A percentile compares a stretch with the other conserved stretches of the same genome.
phyloP scores from a whole-genome alignment of 2,329 filamentous ascomycete genomes.

The Alternaria hordeiaustralica region DNA sequence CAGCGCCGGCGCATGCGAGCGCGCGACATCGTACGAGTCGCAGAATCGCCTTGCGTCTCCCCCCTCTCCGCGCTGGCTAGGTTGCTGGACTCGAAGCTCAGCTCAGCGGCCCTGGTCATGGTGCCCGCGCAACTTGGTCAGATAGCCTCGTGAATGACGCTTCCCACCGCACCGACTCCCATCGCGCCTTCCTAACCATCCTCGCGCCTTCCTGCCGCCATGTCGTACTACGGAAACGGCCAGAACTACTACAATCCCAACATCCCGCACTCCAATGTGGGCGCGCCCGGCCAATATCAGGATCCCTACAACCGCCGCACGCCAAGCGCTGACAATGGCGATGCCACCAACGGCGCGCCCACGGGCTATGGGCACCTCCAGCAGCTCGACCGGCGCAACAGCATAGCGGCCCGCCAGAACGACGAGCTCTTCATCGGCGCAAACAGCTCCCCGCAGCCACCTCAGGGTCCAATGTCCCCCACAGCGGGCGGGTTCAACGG shows the following conservation, averaged over 20 bases:
- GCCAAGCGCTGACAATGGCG: slow-evolving; percentile 77
- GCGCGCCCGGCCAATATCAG: slow-evolving; percentile 45
- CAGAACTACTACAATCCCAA: slow-evolving; percentile 57
- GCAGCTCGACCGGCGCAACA: slow-evolving; percentile 45
- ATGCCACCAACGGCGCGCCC: slow-evolving; percentile 65
- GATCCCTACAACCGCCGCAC: slow-evolving; percentile 59
- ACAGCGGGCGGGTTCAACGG: slow-evolving; percentile 30
- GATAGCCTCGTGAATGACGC: slow-evolving; percentile 48
- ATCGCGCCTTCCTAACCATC: slow-evolving; percentile 21
- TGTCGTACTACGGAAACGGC: slow-evolving; percentile 65
- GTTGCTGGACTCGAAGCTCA: slow-evolving; percentile 16
- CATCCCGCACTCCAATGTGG: slow-evolving; percentile 50
- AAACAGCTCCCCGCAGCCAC: slow-evolving; percentile 37
- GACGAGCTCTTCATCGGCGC: slow-evolving; percentile 70
- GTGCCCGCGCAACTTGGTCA: slow-evolving; percentile 35
- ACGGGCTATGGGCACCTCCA: slow-evolving; percentile 38
- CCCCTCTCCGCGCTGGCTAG: slow-evolving; percentile 12
- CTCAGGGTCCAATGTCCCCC: slow-evolving; percentile 38
- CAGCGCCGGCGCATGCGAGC: slow-evolving; percentile 20
- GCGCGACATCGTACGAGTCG: slow-evolving; percentile 17
- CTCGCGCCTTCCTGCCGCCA: slow-evolving; percentile 39
- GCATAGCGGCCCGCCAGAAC: slow-evolving; percentile 45
- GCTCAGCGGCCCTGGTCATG: slow-evolving; percentile 41
- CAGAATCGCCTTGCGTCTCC: slow-evolving; percentile 6
- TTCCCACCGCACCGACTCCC: slow-evolving; percentile 23